Base-by-base conservation (phyloP, 2,329 filamentous ascomycete species). In the Penicillium janthinellum region DNA sequence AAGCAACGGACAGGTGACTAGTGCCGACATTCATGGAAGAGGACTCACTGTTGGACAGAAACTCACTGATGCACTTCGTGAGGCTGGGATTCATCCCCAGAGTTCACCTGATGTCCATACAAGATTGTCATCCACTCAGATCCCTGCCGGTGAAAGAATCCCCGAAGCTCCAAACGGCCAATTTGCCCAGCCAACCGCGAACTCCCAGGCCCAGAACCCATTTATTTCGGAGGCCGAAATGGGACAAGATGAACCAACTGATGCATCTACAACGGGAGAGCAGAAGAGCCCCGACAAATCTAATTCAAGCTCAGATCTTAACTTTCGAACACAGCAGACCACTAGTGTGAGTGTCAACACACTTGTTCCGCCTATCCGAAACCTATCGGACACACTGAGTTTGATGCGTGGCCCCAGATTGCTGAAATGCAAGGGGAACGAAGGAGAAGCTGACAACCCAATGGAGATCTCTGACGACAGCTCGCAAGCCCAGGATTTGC, bases 31-130 rank as follows among this genome's bases (percentile, higher is more conserved):
- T 11, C 50, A 56, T 55, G 67, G 70, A 17, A 68, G 67, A 57
- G 70, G 70, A 2, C 59, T 63, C 44, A 39, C 47, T 20, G 60
- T 71, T 22, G 70, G 67, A 1, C 25, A 65, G 45, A 71, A 70
- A 38, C 61, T 72, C 10, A 45, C 59, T 20, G 66, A 65, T 51
- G 70, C 68, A 2, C 61, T 72, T 8, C 53, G 57, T 10, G 57
- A 54, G 22, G 50, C 28, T 34, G 54, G 53, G 28, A 6, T 50
- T 8, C n/a, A 20, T 11, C n/a, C 45, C 5, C 39, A 52, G 39
- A 5, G 4, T 14, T 37, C 34, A 31, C 25, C 57, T 41, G 31
- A 25, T 12, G 7, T 44, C 17, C 37, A 57, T 20, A 28, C 17
- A 14, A 37, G 14, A 8, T 41, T 45, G 14, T 20, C 47, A 1